Conservation (phyloP, 176 grass and related monocot species). For the Carex cristatella region DNA sequence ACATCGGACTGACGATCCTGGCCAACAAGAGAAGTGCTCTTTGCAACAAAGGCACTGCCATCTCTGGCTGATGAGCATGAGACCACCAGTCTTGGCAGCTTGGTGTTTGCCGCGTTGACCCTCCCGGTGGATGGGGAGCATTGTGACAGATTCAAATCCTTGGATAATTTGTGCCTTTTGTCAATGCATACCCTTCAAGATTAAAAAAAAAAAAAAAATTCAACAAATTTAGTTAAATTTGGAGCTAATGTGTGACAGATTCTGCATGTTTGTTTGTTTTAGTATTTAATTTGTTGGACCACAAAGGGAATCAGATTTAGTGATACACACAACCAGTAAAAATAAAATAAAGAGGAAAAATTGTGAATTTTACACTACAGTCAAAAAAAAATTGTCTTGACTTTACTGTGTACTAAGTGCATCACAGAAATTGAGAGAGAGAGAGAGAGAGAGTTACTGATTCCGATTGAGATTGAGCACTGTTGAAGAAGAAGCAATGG, state of each 20-base stretch:
- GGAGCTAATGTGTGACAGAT: not conserved
- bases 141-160: not conserved
- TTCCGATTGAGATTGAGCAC: not conserved
- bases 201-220: not conserved
- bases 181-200: not conserved
- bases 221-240: not conserved
- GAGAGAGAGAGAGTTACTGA: not conserved
- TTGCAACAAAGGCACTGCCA: slow-evolving; percentile 6
- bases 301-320: not conserved
- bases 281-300: not conserved
- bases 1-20: slow-evolving; percentile 47
- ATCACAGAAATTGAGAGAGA: not conserved
- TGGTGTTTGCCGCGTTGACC: not conserved
- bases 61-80: slow-evolving; percentile 15
- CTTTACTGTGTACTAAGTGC: not conserved
- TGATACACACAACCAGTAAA: not conserved
- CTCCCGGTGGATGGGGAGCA: not conserved
- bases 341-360: not conserved
- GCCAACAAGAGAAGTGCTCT: slow-evolving; percentile 47
- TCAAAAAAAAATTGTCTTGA: not conserved
- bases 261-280: not conserved
- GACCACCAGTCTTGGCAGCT: not conserved
- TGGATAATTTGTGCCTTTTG: not conserved
- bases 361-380: no score
- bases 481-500: not conserved